Base-by-base conservation (phyloP, 805 yeast species). In the Wickerhamiella australiensis region DNA sequence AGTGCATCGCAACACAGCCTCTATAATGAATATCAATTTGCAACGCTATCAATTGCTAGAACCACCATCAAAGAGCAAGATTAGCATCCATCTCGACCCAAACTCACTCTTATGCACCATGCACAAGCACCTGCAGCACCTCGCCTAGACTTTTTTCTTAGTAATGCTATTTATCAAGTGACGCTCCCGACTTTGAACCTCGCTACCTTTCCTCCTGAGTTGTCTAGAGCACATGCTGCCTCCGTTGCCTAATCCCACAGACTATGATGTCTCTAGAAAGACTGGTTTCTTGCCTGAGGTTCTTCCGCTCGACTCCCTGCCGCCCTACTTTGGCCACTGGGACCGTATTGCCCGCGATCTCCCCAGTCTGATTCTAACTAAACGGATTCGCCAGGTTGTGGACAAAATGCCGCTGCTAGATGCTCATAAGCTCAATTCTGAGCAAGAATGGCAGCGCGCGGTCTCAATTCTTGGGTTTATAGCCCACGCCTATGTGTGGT, bases 401-500 rank as follows among this genome's bases (percentile, higher is more conserved):
- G 87, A 85, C 57, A 64, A 67, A 11, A 54, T 88, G 58, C 85
- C 87, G 1, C 51, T 72, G 2, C 69, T 90, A 40, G 61, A 73
- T 2, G 72, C 77, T 1, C 71, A 68, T 7, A 62, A 71, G 4
- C 66, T 82, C 31, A 52, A 51, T 0, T 59, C 70, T 4, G 73
- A 67, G 37, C 68, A 69, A 9, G 80, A 85, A 56, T 71, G 73
- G 61, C 74, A 94, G 61, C 73, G 96, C 57, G 96, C 96, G 0
- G 84, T 84, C 64, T 78, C 83, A 15, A 68, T 86, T 2, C 69
- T 88, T 25, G 80, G 90, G 11, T 88, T 87, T 59, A 64, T 90
- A 42, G 75, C 86, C 2, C 95, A 88, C 64, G 94, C 92, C 1
- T 88, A 88, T 61, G 79, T 88, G 21, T 88, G 97, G 97, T 82